Evolutionary conservation across 2,329 filamentous ascomycete species (phyloP).

Genomic region (Aspergillus ustus): DNA sequence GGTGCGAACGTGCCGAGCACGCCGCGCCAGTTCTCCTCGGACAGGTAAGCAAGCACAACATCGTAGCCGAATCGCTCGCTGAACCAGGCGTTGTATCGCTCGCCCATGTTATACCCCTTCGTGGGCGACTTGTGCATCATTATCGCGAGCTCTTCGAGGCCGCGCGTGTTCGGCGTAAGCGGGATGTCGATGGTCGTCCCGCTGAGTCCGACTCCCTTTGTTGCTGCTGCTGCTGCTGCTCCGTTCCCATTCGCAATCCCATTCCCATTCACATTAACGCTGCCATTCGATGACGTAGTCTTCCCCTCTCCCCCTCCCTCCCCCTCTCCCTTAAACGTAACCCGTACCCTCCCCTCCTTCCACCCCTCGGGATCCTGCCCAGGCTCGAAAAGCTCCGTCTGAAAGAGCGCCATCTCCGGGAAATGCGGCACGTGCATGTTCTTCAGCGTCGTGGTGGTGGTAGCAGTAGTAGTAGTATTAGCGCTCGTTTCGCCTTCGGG

Average conservation of each 20-base stretch:
- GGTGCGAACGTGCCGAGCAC: constrained; percentile 67
- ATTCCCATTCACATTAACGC: not conserved
- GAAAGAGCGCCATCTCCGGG: constrained; percentile 67
- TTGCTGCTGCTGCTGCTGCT: constrained; percentile 7
- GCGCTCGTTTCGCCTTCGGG: constrained; percentile 8
- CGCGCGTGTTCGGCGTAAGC: constrained; percentile 56
- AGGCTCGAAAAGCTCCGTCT: constrained; percentile 55
- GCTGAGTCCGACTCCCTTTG: not conserved
- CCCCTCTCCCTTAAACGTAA: not conserved
- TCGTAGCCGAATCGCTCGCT: constrained; percentile 66
- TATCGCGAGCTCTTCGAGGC: constrained; percentile 56
- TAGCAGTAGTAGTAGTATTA: not conserved
- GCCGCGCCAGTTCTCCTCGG: constrained; percentile 57
- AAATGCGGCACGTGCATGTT: constrained; percentile 66
- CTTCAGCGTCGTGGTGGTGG: constrained; percentile 35
- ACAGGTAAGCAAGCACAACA: constrained; percentile 68
- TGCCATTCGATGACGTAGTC: not conserved
- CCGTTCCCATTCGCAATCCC: constrained; percentile 18
- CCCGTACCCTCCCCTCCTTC: not conserved
- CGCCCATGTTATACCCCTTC: constrained; percentile 66
- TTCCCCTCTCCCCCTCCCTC: not conserved
- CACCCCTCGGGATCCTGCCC: not conserved
- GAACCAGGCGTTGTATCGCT: constrained; percentile 68
- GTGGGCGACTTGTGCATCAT: constrained; percentile 65
- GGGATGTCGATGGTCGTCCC: constrained; percentile 57